A percentile compares a stretch with the other conserved stretches of the same genome.
phyloP scores from a whole-genome alignment of 202 grass and related monocot species.

The Carex sylvatica region DNA sequence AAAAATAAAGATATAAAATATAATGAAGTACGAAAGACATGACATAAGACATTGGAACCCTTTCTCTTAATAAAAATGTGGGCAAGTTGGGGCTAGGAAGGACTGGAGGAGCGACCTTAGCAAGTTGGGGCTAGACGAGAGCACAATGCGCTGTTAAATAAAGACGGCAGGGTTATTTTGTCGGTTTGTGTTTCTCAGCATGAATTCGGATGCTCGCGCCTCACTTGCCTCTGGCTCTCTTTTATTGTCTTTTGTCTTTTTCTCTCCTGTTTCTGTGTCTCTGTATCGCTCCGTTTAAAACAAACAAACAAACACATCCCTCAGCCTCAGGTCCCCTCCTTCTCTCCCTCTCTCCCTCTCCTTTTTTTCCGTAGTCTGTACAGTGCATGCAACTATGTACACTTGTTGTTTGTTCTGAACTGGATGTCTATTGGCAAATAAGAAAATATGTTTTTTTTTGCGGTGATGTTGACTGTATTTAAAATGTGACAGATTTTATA shows the following conservation, averaged over 20 bases:
- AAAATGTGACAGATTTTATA: background rate
- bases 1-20: too few relatives aligned
- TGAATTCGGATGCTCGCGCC: background rate
- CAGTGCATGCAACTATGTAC: background rate
- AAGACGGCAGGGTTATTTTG: background rate
- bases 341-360: background rate
- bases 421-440: background rate
- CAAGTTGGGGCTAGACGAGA: background rate
- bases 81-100: too few relatives aligned
- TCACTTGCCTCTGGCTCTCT: background rate
- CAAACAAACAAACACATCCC: too few relatives aligned
- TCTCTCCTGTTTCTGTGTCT: background rate
- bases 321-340: background rate
- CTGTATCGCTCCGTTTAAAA: background rate
- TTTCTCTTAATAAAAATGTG: too few relatives aligned
- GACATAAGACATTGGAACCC: too few relatives aligned
- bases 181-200: background rate
- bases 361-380: background rate
- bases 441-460: background rate
- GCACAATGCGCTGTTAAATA: background rate
- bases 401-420: constrained; percentile 8
- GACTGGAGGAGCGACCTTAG: background rate
- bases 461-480: background rate
- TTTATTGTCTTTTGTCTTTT: constrained; percentile 13
- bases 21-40: too few relatives aligned